A percentile compares a stretch with the other conserved stretches of the same genome.
phyloP scores from a whole-genome alignment of 306 rosid genomes.

The Vigna angularis region DNA sequence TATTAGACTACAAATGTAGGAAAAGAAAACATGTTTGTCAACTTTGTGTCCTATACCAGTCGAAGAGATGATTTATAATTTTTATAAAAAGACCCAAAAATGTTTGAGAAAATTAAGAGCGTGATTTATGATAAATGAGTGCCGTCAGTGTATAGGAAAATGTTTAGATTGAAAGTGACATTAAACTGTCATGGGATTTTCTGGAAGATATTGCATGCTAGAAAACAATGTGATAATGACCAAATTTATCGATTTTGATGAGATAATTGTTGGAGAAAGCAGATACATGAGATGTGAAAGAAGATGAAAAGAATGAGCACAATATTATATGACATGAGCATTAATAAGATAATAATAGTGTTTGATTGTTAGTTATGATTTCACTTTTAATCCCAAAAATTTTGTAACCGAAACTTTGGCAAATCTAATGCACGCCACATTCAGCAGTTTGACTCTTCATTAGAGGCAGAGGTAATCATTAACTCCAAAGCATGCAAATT shows the following conservation, averaged over 20 bases:
- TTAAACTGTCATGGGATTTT: conserved; percentile 31
- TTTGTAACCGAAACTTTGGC: not conserved
- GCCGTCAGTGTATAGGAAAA: conserved; percentile 31
- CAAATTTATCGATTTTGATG: conserved; percentile 38
- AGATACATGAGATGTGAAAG: conserved; percentile 7
- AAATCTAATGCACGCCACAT: conserved; percentile 9
- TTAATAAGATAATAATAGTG: conserved; percentile 14
- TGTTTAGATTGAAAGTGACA: conserved; percentile 31
- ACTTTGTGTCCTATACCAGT: not conserved
- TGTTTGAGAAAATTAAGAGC: conserved; percentile 39
- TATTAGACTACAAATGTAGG: not conserved
- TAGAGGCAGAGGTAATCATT: not conserved
- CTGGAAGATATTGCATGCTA: conserved; percentile 38
- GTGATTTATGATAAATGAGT: conserved; percentile 53
- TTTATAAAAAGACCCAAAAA: not conserved
- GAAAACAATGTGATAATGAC: conserved; percentile 25
- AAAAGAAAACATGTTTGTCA: conserved; percentile 3
- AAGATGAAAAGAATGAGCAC: not conserved
- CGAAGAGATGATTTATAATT: not conserved
- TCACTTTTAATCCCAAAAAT: not conserved
- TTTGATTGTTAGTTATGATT: not conserved
- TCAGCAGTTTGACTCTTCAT: not conserved
- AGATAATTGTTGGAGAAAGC: conserved; percentile 47
- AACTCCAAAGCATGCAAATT: not conserved
- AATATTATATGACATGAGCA: not conserved